Percentiles rank a stretch among this genome's conserved stretches.
Conservation (phyloP, 768 basidiomycete genomes). For the Trametes coccinea region DNA sequence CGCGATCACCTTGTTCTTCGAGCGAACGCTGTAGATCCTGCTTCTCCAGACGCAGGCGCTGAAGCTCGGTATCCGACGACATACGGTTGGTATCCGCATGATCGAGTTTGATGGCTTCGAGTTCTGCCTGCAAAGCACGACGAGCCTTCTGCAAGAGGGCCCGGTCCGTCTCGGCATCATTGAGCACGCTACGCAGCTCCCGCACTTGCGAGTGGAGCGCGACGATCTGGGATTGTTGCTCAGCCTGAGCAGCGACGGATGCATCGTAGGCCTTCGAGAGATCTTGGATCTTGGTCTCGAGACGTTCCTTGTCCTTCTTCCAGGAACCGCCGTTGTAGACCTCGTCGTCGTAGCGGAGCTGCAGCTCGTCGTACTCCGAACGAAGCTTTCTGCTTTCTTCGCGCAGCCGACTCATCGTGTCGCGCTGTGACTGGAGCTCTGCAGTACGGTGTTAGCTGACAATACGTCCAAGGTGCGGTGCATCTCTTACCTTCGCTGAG, state of each 20-base stretch:
- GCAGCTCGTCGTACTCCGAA: conserved; percentile 74
- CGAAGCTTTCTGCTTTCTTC: conserved; percentile 80
- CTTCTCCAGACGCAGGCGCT: conserved; percentile 75
- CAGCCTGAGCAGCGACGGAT: conserved; percentile 67
- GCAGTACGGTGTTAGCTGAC: conserved; percentile 2
- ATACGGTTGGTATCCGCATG: conserved; percentile 68
- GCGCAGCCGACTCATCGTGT: conserved; percentile 70
- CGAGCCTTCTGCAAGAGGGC: conserved; percentile 79
- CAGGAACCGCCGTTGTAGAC: conserved; percentile 75
- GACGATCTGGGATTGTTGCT: conserved; percentile 84
- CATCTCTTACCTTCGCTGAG: conserved; percentile 65
- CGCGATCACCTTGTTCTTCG: conserved; percentile 77
- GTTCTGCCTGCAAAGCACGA: conserved; percentile 73
- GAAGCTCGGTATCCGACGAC: conserved; percentile 72
- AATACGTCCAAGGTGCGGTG: background rate
- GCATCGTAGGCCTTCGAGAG: conserved; percentile 75
- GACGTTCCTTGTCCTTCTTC: conserved; percentile 86
- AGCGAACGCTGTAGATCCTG: conserved; percentile 78
- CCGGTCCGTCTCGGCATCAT: conserved; percentile 84
- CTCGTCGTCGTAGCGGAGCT: conserved; percentile 74
- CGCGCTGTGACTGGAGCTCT: conserved; percentile 81
- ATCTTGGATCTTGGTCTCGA: conserved; percentile 81
- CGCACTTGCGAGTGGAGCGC: conserved; percentile 84
- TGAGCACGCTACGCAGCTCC: conserved; percentile 75
- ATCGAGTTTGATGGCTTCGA: conserved; percentile 79